Evolutionary conservation across 2,329 filamentous ascomycete genomes (phyloP).

Genomic region (Ophioceras dolichostomum): DNA sequence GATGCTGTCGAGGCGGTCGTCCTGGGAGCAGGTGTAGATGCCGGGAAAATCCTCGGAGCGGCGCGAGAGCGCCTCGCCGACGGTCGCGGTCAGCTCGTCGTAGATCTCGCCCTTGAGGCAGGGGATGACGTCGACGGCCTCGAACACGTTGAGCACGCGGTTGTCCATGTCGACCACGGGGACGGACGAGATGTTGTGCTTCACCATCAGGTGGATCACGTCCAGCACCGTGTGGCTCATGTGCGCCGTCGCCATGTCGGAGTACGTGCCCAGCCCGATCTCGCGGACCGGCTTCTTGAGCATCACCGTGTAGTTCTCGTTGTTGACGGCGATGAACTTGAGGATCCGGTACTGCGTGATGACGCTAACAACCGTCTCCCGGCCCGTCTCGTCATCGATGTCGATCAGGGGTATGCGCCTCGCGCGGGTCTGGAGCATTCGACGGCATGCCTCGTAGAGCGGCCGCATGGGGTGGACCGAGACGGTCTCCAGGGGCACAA

Average conservation of each 20-base stretch:
- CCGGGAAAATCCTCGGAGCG: slow-evolving; percentile 85
- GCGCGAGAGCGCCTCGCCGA: slow-evolving; percentile 81
- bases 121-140: slow-evolving; percentile 93
- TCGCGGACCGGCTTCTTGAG: slow-evolving; percentile 80
- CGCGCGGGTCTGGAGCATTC: slow-evolving; percentile 88
- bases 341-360: slow-evolving; percentile 97
- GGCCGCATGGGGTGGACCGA: slow-evolving; percentile 88
- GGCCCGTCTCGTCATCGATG: slow-evolving; percentile 82
- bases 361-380: slow-evolving; percentile 89
- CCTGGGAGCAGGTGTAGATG: slow-evolving; percentile 88
- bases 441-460: slow-evolving; percentile 87
- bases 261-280: slow-evolving; percentile 75
- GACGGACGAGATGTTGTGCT: slow-evolving; percentile 86
- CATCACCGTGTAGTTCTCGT: slow-evolving; percentile 70
- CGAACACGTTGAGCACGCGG: slow-evolving; percentile 86
- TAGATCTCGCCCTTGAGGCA: slow-evolving; percentile 90
- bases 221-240: slow-evolving; percentile 92
- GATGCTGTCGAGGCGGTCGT: slow-evolving; percentile 87
- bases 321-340: slow-evolving; percentile 96
- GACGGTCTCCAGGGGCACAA: slow-evolving; percentile 82
- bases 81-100: slow-evolving; percentile 74
- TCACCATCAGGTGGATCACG: slow-evolving; percentile 86
- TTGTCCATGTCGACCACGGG: slow-evolving; percentile 75
- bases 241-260: slow-evolving; percentile 63
- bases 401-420: slow-evolving; percentile 90